Percentiles rank a stretch among this genome's conserved stretches.
Conservation (phyloP, 2,329 filamentous ascomycete species). For the Alternaria novae-zelandiae region DNA sequence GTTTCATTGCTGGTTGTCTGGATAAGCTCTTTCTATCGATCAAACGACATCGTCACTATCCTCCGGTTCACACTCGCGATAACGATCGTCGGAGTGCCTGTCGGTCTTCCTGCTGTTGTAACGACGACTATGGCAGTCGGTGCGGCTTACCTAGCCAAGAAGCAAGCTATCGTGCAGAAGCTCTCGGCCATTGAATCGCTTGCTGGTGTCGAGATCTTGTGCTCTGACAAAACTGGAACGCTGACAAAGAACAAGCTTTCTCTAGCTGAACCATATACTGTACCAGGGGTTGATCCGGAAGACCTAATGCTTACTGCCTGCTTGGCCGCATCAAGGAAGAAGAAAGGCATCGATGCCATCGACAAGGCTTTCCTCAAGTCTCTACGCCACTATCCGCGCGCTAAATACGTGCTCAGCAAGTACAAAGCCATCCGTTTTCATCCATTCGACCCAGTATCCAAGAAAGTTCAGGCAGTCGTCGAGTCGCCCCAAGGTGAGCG, state of each 20-base stretch:
- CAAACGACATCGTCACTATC: constrained; percentile 78
- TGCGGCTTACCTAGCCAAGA: constrained; percentile 88
- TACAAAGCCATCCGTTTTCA: constrained; percentile 86
- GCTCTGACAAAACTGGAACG: constrained; percentile 93
- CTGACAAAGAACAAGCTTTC: constrained; percentile 95
- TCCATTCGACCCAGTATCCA: constrained; percentile 91
- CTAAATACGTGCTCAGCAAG: constrained; percentile 79
- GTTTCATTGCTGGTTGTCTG: constrained; percentile 82
- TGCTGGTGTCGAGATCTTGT: constrained; percentile 90
- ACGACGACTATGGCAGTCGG: constrained; percentile 96
- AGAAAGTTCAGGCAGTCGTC: constrained; percentile 87
- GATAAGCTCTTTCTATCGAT: constrained; percentile 87
- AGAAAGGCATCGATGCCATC: constrained; percentile 94
- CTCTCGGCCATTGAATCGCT: constrained; percentile 90
- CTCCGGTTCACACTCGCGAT: constrained; percentile 86
- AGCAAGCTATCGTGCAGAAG: constrained; percentile 93
- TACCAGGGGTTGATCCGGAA: constrained; percentile 80
- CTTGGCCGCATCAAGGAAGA: constrained; percentile 88
- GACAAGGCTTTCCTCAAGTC: constrained; percentile 94
- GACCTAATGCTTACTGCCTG: constrained; percentile 93
- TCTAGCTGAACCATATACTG: constrained; percentile 82
- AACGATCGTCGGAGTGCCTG: constrained; percentile 89
- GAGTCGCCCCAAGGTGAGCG: constrained; percentile 82
- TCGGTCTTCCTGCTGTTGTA: constrained; percentile 90
- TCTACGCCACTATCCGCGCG: constrained; percentile 79